Base-by-base conservation (phyloP, 305 asterid species). In the Solanum hybrid region DNA sequence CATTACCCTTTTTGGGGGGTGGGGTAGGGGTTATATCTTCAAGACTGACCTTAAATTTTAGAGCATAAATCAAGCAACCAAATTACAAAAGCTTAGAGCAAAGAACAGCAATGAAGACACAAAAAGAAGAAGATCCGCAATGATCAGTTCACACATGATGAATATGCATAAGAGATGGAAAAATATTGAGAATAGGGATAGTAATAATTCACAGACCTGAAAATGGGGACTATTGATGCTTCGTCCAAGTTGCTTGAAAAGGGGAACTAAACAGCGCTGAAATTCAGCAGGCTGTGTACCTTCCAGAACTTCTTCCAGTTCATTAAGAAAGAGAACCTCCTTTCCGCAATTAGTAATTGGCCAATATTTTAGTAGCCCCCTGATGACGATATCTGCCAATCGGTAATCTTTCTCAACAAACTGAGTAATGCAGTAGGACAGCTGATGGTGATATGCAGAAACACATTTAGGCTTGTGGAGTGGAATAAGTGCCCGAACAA, bases 331-430 rank as follows among this genome's bases (percentile, higher is more conserved):
- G 92, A 96, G 95, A 88, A 97, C 98, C 94, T 96, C 98, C 91
- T 96, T 97, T 80, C 96, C 97, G 31, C 98, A 95, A 90, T 94
- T 97, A 71, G 95, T 94, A 86, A 96, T 77, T 20, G 99, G 99
- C 98, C 99, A 95, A 87, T 92, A 97, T 93, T 97, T 96, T 24
- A 97, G 94, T 92, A 96, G 60, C 36, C 99, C 98, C 92, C 88
- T 92, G 40, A 95, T 93, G 87, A 94, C 96, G 86, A 72, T 89
- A 91, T 95, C 96, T 4, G 98, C 95, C 93, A 97, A 92, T 90
- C 98, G 91, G 91, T 93, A 97, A 91, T 97, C 98, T 91, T 97
- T 97, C 95, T 95, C 99, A 16, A 97, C 98, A 86, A 95, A 97
- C 80, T 94, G 96, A 2, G 94, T 92, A 87, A 94, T 90, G 89